Base-by-base conservation (phyloP, 108 stramenopile species). In the Fistulifera solaris region DNA sequence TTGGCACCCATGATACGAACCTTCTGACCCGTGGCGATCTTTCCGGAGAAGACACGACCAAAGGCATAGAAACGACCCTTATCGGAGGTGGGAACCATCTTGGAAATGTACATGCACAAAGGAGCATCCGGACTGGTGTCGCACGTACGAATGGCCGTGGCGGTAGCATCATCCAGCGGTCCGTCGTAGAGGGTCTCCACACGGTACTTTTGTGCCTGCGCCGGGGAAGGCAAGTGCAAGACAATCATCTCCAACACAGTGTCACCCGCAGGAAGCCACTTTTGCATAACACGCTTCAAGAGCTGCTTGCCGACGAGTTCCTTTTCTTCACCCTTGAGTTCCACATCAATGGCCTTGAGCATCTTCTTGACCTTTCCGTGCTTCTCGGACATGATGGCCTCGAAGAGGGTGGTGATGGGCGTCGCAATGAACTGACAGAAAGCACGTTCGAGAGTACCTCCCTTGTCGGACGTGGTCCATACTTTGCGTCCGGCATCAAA, bases 201-300 rank as follows among this genome's bases (percentile, higher is more conserved):
- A 79, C 99, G 96, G 88, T 99, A 99, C 46, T 56, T 61, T 70
- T 99, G 99, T 25, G 97, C 97, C 66, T 76, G 76, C 35, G 71
- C 82, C 28, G 99, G 99, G 38, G 99, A 99, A 58, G 99, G 99
- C 31, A 99, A 81, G 82, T 99, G 94, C 27, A 99, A 84, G 57
- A 99, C 97, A 80, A 99, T 99, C 99, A 99, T 99, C 87, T 99
- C 99, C 62, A 99, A 78, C 15, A 99, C 93, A 40, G 97, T 95
- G 58, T 99, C 99, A 52, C 95, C 99, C 54, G 97, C 99, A 41
- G 99, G 99, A 38, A 99, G 82, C 99, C 99, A 99, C 88, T 98
- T 98, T 85, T 99, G 99, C 99, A 99, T 99, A 62, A 99, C 96
- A 75, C 95, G 94, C 92, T 99, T 99, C 53, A 98, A 70, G 45